Conservation (phyloP, 1,284 basidiomycete genomes). For the Fomitopsis pinicola region DNA sequence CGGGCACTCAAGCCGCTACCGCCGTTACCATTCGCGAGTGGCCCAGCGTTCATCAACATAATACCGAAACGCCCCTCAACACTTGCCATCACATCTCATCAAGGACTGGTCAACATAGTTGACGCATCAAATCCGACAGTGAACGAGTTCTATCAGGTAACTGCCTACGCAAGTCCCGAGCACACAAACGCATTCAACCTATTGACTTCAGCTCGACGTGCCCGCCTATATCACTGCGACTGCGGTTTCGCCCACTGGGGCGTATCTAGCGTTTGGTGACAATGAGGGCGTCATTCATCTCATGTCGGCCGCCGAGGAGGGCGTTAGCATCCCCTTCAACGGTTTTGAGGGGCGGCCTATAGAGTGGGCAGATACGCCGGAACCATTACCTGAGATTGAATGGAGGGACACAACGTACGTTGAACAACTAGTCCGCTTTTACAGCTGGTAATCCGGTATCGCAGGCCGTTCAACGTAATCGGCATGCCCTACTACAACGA, state of each 20-base stretch:
- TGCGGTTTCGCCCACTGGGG: conserved; percentile 82
- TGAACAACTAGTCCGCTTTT: neutral
- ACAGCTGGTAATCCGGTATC: neutral
- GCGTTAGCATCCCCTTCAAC: conserved; percentile 75
- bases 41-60: conserved; percentile 83
- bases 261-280: conserved; percentile 92
- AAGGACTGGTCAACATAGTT: conserved; percentile 88
- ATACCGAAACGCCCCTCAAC: conserved; percentile 80
- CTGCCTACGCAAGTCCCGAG: conserved; percentile 5
- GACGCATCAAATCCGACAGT: conserved; percentile 74
- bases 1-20: conserved; percentile 78
- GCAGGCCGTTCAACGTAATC: conserved; percentile 82
- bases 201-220: conserved; percentile 49
- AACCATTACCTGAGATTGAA: conserved; percentile 64
- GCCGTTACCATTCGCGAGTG: conserved; percentile 85
- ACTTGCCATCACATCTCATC: conserved; percentile 77
- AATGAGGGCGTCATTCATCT: conserved; percentile 85
- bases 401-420: conserved; percentile 83
- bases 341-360: conserved; percentile 82
- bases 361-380: conserved; percentile 80
- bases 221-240: conserved; percentile 78
- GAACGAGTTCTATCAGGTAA: conserved; percentile 76
- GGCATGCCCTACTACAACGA: conserved; percentile 87
- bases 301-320: conserved; percentile 70
- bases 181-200: neutral